phyloP scores from a whole-genome alignment of 371 early-diverging fungal species.

The Lichtheimia hyalospora region DNA sequence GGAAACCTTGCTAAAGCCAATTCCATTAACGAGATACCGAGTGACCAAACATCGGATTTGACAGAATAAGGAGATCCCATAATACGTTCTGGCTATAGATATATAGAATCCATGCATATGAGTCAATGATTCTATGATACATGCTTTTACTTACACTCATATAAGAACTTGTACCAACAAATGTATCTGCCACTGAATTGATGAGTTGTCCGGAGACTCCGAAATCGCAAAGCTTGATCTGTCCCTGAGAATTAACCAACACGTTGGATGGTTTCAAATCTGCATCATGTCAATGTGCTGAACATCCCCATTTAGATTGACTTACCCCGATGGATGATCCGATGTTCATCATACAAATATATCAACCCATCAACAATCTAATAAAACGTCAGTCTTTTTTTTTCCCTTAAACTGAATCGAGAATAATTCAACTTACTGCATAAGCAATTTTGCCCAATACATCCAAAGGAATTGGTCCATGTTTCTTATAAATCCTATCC shows the following conservation, averaged over 20 bases:
- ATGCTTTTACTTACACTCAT: slow-evolving; percentile 73
- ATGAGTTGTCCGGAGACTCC: slow-evolving; percentile 84
- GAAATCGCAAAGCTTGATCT: slow-evolving; percentile 91
- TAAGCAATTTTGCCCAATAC: slow-evolving; percentile 76
- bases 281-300: slow-evolving; percentile 14
- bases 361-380: slow-evolving; percentile 76
- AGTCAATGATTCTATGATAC: background rate
- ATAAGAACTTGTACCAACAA: slow-evolving; percentile 90
- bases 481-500: slow-evolving; percentile 76
- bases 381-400: background rate
- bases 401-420: background rate
- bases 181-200: slow-evolving; percentile 86
- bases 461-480: slow-evolving; percentile 75
- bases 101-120: background rate
- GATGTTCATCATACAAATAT: slow-evolving; percentile 82
- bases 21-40: slow-evolving; percentile 93
- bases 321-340: slow-evolving; percentile 85
- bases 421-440: slow-evolving; percentile 51
- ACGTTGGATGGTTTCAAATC: slow-evolving; percentile 86
- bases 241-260: slow-evolving; percentile 75
- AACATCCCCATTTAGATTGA: background rate
- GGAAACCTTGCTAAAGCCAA: slow-evolving; percentile 91
- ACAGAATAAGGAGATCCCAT: slow-evolving; percentile 89
- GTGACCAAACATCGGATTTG: slow-evolving; percentile 94
- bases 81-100: slow-evolving; percentile 96